These are phyloP conservation scores for Skeletonema potamos DNA, from an alignment of 108 stramenopile species.

Conservation along the genomic window DNA sequence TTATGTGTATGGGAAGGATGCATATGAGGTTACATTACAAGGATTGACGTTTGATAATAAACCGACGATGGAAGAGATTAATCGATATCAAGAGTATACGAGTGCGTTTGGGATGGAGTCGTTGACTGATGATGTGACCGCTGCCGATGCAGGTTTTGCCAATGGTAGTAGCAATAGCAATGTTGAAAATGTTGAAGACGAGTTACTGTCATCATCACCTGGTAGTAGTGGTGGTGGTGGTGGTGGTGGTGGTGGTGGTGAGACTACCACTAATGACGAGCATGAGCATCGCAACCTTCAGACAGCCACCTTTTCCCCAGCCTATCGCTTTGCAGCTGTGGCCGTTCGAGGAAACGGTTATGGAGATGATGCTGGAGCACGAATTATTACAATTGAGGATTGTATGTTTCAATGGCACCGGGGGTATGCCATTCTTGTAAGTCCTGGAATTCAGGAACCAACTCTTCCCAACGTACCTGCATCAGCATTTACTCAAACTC, in stretches of 20 bases:
- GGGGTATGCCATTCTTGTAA: slow-evolving; percentile 36
- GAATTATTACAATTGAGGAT: slow-evolving; percentile 31
- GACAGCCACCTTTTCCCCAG: slow-evolving; percentile 1
- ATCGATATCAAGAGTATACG: slow-evolving; percentile 12
- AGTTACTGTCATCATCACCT: neutral
- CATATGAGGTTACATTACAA: slow-evolving; percentile 25
- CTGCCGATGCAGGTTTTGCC: neutral
- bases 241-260: neutral
- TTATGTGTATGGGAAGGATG: slow-evolving; percentile 30
- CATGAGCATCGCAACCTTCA: neutral
- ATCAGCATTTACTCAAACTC: neutral
- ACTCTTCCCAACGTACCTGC: slow-evolving; percentile 13
- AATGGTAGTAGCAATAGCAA: neutral
- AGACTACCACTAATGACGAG: neutral
- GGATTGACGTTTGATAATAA: slow-evolving; percentile 35
- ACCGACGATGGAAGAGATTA: slow-evolving; percentile 8
- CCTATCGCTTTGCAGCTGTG: slow-evolving; percentile 26
- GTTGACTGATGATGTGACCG: neutral
- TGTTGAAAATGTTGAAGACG: neutral
- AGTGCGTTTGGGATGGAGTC: slow-evolving; percentile 12
- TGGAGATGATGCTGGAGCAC: slow-evolving; percentile 35
- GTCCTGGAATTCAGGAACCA: slow-evolving; percentile 33
- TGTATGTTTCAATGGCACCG: slow-evolving; percentile 27
- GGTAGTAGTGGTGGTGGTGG: neutral
- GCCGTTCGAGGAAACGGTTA: slow-evolving; percentile 32